Percentiles rank a stretch among this genome's conserved stretches.
phyloP scores from a whole-genome alignment of 768 basidiomycete genomes.

The Pisolithus albus region DNA sequence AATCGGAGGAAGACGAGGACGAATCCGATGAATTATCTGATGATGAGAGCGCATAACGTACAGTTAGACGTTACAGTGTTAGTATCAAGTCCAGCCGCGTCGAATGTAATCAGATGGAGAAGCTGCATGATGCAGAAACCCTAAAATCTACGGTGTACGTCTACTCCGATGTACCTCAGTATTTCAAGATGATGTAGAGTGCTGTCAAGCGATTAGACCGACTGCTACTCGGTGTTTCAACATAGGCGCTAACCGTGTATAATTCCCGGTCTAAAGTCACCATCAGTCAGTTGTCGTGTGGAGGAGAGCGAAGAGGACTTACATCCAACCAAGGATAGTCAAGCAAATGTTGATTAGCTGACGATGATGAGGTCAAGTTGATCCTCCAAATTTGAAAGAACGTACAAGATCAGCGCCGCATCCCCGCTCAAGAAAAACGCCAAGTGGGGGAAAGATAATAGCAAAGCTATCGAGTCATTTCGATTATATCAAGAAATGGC shows the following conservation, averaged over 20 bases:
- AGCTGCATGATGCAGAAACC: too few species aligned
- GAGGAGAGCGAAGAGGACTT: conserved; percentile 22
- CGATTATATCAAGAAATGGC: neutral
- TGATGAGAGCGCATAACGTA: conserved; percentile 8
- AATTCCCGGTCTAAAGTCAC: conserved; percentile 57
- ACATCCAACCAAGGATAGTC: conserved; percentile 77
- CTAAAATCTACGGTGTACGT: too few species aligned
- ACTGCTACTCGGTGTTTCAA: conserved; percentile 7
- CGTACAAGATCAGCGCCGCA: conserved; percentile 70
- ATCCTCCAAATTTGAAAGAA: conserved; percentile 10
- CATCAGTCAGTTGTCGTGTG: neutral
- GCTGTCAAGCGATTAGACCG: conserved; percentile 36
- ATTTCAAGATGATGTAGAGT: conserved; percentile 76
- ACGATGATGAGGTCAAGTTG: conserved; percentile 18
- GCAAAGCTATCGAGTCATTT: conserved; percentile 41
- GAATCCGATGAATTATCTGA: neutral
- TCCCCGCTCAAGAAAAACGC: conserved; percentile 85
- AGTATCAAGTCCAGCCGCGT: neutral
- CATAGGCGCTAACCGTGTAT: conserved; percentile 47
- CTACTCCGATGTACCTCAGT: conserved; percentile 27
- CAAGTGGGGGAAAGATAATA: conserved; percentile 73
- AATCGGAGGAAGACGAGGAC: conserved; percentile 11
- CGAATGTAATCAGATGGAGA: neutral
- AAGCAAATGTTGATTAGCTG: conserved; percentile 69
- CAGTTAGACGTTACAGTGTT: neutral